Base-by-base conservation (phyloP, 192 early-diverging fungal genomes). In the Backusella morwellensis region DNA sequence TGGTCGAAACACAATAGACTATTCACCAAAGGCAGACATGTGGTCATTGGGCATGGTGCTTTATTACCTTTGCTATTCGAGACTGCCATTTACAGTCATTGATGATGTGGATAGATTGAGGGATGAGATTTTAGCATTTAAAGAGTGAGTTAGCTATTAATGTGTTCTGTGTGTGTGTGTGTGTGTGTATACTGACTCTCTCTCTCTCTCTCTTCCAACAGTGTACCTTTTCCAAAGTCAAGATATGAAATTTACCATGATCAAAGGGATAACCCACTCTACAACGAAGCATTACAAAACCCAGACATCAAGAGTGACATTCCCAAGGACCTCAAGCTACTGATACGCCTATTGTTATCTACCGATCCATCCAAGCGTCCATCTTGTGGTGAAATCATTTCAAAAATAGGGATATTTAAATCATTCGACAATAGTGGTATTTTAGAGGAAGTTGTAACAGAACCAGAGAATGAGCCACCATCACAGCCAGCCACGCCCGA, bases 21-120 rank as follows among this genome's bases (percentile, higher is more conserved):
- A 95, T 80, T 93, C 93, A 34, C 86, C 91, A 69, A 94, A 93
- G 68, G 93, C 95, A 5, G 97, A 99, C 75, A 90, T 99, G 90
- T 99, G 96, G 95, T 95, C 94, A 0, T 84, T 99, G 63, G 97
- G 97, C 0, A 95, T 99, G 85, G 88, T 99, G 1, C 86, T 98
- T 4, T 97, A 96, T 77, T 98, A 95, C 70, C 85, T 98, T 9
- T 97, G 96, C 80, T 98, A 94, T 72, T 91, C 93, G 8, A 76
- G 78, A 7, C 82, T 99, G 40, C 97, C 97, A 1, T 99, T 93
- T 75, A 66, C 82, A 26, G 91, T 95, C 66, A 88, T 94, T 41
- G 95, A 98, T 38, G 96, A 99, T 75, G 92, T 99, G 26, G 97
- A 99, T 80, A 69, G 89, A 38, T 81, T 99, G 36, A 87, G 88